phyloP scores from a whole-genome alignment of 2,329 filamentous ascomycete species.

The Lachnellula subtilissima region DNA sequence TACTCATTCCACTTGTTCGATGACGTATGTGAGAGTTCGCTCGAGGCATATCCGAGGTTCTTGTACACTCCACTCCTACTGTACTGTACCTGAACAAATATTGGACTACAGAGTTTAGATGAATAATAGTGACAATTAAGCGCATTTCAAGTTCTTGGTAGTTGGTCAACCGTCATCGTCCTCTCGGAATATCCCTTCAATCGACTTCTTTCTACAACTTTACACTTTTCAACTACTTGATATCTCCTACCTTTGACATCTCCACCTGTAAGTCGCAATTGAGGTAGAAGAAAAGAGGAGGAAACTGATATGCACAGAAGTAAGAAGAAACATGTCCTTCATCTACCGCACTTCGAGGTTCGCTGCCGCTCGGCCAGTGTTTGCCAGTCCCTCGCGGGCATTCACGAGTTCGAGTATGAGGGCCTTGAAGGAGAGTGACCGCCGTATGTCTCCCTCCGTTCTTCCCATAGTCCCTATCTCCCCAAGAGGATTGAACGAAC shows the following conservation, averaged over 20 bases:
- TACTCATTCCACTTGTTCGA: too few species aligned
- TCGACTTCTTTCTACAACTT: background rate
- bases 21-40: background rate
- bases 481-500: too few species aligned
- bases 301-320: background rate
- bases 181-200: background rate
- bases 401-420: slow-evolving; percentile 18
- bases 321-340: slow-evolving; percentile 24
- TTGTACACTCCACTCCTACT: background rate
- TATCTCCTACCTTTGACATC: too few species aligned
- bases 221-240: too few species aligned
- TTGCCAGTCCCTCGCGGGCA: slow-evolving; percentile 4
- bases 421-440: slow-evolving; percentile 29
- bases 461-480: background rate
- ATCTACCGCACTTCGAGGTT: slow-evolving; percentile 18
- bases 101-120: background rate
- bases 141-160: background rate
- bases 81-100: background rate
- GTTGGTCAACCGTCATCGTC: background rate
- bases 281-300: background rate
- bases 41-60: background rate
- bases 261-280: background rate
- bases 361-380: slow-evolving; percentile 2
- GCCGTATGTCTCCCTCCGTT: slow-evolving; percentile 20
- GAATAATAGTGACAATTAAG: background rate